These are phyloP conservation scores for Mucor lusitanicus DNA, from an alignment of 371 early-diverging fungal genomes.

Conservation along the genomic window DNA sequence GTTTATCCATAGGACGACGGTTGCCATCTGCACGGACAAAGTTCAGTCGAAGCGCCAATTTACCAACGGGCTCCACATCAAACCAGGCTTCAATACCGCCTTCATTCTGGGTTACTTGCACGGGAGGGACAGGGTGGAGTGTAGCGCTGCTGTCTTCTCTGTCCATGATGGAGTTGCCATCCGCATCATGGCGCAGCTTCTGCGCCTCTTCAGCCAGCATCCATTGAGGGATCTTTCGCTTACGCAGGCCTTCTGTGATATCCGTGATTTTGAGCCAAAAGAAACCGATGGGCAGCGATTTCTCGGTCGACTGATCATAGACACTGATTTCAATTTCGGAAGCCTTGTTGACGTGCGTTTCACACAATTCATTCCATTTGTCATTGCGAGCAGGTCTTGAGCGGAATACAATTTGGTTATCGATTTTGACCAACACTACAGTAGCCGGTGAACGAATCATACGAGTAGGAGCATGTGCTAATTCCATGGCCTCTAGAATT, in stretches of 20 bases:
- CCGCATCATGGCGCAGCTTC: conserved; percentile 40
- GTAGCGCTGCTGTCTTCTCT: conserved; percentile 20
- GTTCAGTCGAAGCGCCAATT: conserved; percentile 76
- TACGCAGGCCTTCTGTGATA: conserved; percentile 75
- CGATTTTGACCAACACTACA: conserved; percentile 80
- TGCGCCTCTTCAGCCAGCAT: conserved; percentile 37
- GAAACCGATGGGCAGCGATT: conserved; percentile 71
- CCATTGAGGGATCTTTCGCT: conserved; percentile 53
- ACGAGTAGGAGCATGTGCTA: conserved; percentile 70
- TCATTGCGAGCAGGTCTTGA: conserved; percentile 68
- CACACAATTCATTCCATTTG: conserved; percentile 80
- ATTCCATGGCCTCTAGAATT: conserved; percentile 65
- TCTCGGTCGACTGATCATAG: conserved; percentile 68
- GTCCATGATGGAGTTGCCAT: not conserved
- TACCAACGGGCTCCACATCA: conserved; percentile 92
- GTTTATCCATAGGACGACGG: conserved; percentile 63
- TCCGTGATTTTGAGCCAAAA: conserved; percentile 83
- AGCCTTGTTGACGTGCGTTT: conserved; percentile 82
- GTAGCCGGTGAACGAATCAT: conserved; percentile 63
- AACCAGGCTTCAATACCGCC: conserved; percentile 81
- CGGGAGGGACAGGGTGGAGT: conserved; percentile 3
- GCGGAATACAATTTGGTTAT: conserved; percentile 73
- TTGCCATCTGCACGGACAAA: conserved; percentile 59
- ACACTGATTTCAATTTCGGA: conserved; percentile 91
- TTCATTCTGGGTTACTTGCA: conserved; percentile 12